Conservation (phyloP, 164 flowering plant species). For the grape (Vitis vinifera) region DNA sequence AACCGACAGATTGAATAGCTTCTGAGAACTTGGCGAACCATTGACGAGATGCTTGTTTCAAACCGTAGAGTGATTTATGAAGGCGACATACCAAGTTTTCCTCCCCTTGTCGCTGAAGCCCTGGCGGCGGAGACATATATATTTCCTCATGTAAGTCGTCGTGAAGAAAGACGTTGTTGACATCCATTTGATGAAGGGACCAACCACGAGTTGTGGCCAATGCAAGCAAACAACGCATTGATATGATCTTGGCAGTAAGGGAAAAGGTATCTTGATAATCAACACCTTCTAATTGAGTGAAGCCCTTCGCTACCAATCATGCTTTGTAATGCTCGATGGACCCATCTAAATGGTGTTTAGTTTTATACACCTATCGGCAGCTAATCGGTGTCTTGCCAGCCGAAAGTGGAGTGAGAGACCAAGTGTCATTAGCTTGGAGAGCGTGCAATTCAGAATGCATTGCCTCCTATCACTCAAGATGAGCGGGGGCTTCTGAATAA, state of each 20-base stretch:
- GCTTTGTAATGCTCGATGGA: neutral
- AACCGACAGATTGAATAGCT: neutral
- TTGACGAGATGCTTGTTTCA: slow-evolving; percentile 2
- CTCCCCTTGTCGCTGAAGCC: neutral
- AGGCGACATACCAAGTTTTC: neutral
- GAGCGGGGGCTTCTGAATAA: neutral
- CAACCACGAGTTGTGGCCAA: neutral
- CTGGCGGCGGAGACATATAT: neutral
- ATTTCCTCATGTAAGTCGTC: neutral
- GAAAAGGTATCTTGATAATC: neutral
- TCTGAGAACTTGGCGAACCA: neutral
- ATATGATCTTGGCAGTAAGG: neutral
- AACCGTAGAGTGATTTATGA: neutral
- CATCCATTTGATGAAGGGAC: slow-evolving; percentile 5
- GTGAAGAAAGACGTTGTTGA: neutral
- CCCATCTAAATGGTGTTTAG: neutral
- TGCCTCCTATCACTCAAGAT: no score
- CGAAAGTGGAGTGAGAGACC: neutral
- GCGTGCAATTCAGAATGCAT: neutral
- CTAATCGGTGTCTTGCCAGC: no score
- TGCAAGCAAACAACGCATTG: neutral
- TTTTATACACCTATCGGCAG: no score
- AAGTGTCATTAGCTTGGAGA: neutral
- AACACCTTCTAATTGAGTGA: neutral
- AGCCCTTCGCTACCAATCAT: neutral